phyloP scores from a whole-genome alignment of 352 stramenopile genomes.

The Globisporangium cederbergense region DNA sequence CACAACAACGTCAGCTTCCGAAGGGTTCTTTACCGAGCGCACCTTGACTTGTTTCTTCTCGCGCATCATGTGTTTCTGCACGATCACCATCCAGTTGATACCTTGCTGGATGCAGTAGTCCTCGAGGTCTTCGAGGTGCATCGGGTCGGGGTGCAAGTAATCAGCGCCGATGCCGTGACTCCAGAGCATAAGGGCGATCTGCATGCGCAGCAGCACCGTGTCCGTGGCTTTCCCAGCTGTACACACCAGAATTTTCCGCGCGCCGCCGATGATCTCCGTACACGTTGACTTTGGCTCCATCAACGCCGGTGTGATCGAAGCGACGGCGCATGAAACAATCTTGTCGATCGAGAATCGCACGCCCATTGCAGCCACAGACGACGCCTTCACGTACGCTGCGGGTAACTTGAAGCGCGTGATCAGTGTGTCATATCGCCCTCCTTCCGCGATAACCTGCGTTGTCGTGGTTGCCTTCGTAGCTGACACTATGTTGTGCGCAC shows the following conservation, averaged over 20 bases:
- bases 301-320: constrained; percentile 25
- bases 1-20: constrained; percentile 65
- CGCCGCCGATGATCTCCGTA: constrained; percentile 34
- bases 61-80: constrained; percentile 78
- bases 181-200: constrained; percentile 79
- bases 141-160: constrained; percentile 76
- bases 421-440: constrained; percentile 77
- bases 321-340: constrained; percentile 71
- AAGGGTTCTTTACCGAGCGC: constrained; percentile 62
- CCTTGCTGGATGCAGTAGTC: constrained; percentile 76
- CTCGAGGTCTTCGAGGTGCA: constrained; percentile 81
- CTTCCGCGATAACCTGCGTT: constrained; percentile 76
- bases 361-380: constrained; percentile 70
- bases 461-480: constrained; percentile 27
- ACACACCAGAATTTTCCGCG: constrained; percentile 68
- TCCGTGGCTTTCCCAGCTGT: constrained; percentile 71
- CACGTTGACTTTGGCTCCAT: constrained; percentile 35
- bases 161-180: constrained; percentile 65
- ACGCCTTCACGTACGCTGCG: constrained; percentile 68
- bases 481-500: constrained; percentile 6
- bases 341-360: constrained; percentile 86
- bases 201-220: constrained; percentile 72
- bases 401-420: constrained; percentile 85
- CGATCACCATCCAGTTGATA: constrained; percentile 83
- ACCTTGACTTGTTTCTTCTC: constrained; percentile 87